Evolutionary conservation across 2,329 filamentous ascomycete species (phyloP).

Genomic region (Anthostomella pinea): DNA sequence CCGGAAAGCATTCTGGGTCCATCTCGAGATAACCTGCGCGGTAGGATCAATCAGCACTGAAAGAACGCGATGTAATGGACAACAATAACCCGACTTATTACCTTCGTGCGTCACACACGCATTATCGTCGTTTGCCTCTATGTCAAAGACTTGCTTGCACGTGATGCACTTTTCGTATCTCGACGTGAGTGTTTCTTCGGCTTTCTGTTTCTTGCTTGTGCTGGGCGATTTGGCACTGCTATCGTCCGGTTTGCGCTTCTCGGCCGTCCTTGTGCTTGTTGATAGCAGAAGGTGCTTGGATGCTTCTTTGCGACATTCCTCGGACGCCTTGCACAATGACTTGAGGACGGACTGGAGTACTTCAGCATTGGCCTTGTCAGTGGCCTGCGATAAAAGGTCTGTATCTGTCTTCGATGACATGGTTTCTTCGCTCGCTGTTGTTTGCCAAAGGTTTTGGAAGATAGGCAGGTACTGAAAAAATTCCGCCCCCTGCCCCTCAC

Average conservation of each 20-base stretch:
- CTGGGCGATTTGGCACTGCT: conserved; percentile 1
- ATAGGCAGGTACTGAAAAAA: too few species aligned
- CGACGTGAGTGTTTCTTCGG: not conserved
- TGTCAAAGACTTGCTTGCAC: conserved; percentile 9
- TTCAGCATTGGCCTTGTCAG: conserved; percentile 6
- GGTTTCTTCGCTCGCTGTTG: too few species aligned
- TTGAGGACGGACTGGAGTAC: conserved; percentile 8
- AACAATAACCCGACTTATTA: conserved; percentile 3
- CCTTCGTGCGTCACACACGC: conserved; percentile 8
- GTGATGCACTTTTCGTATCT: conserved; percentile 10
- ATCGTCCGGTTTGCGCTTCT: conserved; percentile 9
- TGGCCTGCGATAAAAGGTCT: too few species aligned
- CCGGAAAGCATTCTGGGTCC: conserved; percentile 6
- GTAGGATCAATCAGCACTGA: not conserved
- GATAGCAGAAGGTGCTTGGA: conserved; percentile 6
- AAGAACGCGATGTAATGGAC: not conserved
- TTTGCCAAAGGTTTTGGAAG: too few species aligned
- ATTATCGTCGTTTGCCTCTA: conserved; percentile 10
- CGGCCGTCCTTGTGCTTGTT: conserved; percentile 6
- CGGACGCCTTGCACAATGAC: conserved; percentile 10
- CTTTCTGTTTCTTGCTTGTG: conserved; percentile 5
- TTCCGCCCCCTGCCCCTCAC: too few species aligned
- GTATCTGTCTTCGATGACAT: too few species aligned
- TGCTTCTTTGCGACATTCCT: conserved; percentile 8
- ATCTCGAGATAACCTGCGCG: conserved; percentile 5